Conservation (phyloP, 768 basidiomycete species). For the Boletus edulis region DNA sequence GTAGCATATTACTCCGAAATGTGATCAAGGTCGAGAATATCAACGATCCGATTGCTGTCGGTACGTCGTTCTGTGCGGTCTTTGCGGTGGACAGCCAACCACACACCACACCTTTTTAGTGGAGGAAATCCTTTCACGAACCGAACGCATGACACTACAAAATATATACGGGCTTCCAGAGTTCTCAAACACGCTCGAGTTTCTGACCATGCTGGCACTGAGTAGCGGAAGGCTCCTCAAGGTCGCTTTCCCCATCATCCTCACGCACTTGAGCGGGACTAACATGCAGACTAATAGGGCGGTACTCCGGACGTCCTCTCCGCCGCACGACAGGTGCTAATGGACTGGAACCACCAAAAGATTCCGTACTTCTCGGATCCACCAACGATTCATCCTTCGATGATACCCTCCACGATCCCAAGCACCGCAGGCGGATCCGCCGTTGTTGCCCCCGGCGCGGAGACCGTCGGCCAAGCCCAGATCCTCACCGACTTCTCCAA, state of each 20-base stretch:
- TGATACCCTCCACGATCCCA: constrained; percentile 49
- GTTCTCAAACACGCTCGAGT: constrained; percentile 70
- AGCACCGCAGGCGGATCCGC: constrained; percentile 34
- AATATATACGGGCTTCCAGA: constrained; percentile 85
- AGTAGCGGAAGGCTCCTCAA: constrained; percentile 82
- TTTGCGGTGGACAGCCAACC: neutral
- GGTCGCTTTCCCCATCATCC: constrained; percentile 36
- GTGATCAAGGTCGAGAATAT: constrained; percentile 90
- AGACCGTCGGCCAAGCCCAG: constrained; percentile 77
- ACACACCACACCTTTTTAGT: constrained; percentile 43
- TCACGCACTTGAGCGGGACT: neutral
- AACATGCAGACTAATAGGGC: constrained; percentile 45
- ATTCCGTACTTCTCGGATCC: constrained; percentile 87
- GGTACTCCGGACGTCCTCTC: constrained; percentile 87
- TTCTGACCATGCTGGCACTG: constrained; percentile 87
- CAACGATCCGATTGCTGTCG: constrained; percentile 85
- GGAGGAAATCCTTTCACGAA: constrained; percentile 80
- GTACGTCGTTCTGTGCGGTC: constrained; percentile 40
- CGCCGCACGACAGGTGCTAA: constrained; percentile 77
- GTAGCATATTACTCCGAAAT: constrained; percentile 76
- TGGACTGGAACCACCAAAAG: constrained; percentile 96
- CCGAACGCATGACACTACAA: constrained; percentile 65
- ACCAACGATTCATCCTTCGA: constrained; percentile 75
- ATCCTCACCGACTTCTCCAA: constrained; percentile 69
- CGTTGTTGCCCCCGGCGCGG: constrained; percentile 67